phyloP scores from a whole-genome alignment of 1,139 yeast genomes.

The Lodderomyces orthopsilosis region DNA sequence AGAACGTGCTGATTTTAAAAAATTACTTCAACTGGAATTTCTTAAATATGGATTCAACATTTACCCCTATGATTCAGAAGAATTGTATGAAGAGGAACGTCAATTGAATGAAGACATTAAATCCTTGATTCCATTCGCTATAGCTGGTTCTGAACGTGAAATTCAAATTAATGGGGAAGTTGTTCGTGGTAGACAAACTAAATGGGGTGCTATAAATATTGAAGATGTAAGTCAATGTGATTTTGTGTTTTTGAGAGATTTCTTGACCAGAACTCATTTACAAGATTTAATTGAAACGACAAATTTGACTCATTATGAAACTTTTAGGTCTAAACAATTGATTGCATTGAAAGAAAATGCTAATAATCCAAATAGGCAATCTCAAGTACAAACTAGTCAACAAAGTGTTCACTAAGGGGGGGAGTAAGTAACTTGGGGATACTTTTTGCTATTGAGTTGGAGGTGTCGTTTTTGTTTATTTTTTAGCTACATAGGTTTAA shows the following conservation, averaged over 20 bases:
- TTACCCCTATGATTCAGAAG: slow-evolving; percentile 84
- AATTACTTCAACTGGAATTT: slow-evolving; percentile 73
- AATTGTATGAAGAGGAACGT: slow-evolving; percentile 72
- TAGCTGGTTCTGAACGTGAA: slow-evolving; percentile 87
- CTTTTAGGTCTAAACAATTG: slow-evolving; percentile 90
- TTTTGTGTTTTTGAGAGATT: slow-evolving; percentile 88
- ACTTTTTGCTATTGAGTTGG: neutral
- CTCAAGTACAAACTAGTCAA: slow-evolving; percentile 1
- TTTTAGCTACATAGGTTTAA: neutral
- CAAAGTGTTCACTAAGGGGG: slow-evolving; percentile 5
- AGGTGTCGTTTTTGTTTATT: neutral
- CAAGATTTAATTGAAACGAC: slow-evolving; percentile 97
- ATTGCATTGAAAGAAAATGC: slow-evolving; percentile 92
- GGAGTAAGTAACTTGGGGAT: neutral
- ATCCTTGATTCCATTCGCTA: slow-evolving; percentile 88
- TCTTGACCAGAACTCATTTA: slow-evolving; percentile 89
- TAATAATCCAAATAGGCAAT: slow-evolving; percentile 19
- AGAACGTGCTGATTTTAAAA: slow-evolving; percentile 79
- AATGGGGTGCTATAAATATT: slow-evolving; percentile 90
- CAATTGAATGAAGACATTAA: slow-evolving; percentile 75
- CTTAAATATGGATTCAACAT: slow-evolving; percentile 68
- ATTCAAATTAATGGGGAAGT: slow-evolving; percentile 66
- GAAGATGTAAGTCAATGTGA: slow-evolving; percentile 96
- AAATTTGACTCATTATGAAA: slow-evolving; percentile 82
- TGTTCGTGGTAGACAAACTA: slow-evolving; percentile 86